Conservation (phyloP, 305 asterid species). For the Fraxinus velutina region DNA sequence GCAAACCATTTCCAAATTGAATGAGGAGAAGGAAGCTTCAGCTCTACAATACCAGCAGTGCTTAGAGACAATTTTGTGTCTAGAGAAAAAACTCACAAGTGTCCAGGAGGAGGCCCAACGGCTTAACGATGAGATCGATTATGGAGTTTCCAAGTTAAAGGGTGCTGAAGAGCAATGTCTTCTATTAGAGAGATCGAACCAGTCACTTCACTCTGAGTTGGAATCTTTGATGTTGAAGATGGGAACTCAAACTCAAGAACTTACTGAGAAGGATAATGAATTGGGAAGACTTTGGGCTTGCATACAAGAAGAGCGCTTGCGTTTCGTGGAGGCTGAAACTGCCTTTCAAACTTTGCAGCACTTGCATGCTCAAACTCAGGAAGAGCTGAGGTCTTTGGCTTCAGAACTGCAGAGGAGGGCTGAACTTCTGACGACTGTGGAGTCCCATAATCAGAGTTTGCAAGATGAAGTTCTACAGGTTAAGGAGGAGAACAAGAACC, state of each 20-base stretch:
- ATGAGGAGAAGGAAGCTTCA: slow-evolving; percentile 63
- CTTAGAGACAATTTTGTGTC: slow-evolving; percentile 58
- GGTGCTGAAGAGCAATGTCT: slow-evolving; percentile 74
- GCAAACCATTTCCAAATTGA: slow-evolving; percentile 52
- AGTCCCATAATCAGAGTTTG: slow-evolving; percentile 58
- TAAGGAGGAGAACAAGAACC: slow-evolving; percentile 68
- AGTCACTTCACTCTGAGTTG: slow-evolving; percentile 73
- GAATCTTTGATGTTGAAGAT: slow-evolving; percentile 69
- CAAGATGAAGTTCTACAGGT: slow-evolving; percentile 62
- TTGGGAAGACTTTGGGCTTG: slow-evolving; percentile 80
- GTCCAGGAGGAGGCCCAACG: slow-evolving; percentile 64
- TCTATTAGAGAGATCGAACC: slow-evolving; percentile 67
- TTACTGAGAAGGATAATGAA: slow-evolving; percentile 87
- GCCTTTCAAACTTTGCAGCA: slow-evolving; percentile 95
- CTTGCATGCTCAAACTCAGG: slow-evolving; percentile 84
- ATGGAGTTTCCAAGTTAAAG: slow-evolving; percentile 59
- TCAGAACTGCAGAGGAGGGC: slow-evolving; percentile 73
- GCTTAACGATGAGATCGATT: slow-evolving; percentile 62
- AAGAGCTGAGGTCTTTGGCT: slow-evolving; percentile 66
- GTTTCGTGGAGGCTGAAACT: slow-evolving; percentile 93
- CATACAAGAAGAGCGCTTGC: slow-evolving; percentile 82
- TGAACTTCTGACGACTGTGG: slow-evolving; percentile 46
- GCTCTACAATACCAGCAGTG: slow-evolving; percentile 60
- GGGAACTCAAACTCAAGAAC: slow-evolving; percentile 77
- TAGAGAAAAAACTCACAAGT: slow-evolving; percentile 56